Percentiles rank a stretch among this genome's conserved stretches.
Evolutionary conservation across 1,284 basidiomycete genomes (phyloP).

Genomic region (Grifola frondosa): DNA sequence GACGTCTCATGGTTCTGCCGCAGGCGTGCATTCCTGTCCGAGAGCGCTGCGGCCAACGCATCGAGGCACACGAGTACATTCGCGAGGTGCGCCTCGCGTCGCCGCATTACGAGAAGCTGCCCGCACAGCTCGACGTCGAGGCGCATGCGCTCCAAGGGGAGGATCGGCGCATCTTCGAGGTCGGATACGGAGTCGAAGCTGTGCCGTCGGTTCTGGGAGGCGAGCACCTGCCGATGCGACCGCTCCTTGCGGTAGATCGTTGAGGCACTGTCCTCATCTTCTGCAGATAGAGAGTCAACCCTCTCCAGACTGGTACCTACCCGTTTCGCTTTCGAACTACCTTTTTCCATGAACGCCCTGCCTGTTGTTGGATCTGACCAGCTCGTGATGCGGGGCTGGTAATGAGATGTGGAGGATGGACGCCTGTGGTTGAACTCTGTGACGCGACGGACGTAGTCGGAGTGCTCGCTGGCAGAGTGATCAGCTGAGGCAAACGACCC

Average conservation of each 20-base stretch:
- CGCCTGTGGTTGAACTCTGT: conserved; percentile 47
- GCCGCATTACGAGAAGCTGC: conserved; percentile 63
- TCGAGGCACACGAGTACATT: conserved; percentile 44
- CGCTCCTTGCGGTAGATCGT: conserved; percentile 18
- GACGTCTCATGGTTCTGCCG: conserved; percentile 57
- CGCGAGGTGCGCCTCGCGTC: conserved; percentile 58
- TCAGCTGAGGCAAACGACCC: conserved; percentile 34
- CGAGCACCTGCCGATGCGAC: conserved; percentile 10
- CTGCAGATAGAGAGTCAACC: conserved; percentile 8
- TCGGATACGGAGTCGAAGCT: conserved; percentile 61
- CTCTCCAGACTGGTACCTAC: conserved; percentile 11
- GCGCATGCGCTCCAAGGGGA: conserved; percentile 63
- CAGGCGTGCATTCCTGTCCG: conserved; percentile 51
- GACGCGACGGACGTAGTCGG: conserved; percentile 45
- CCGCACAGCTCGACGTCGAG: conserved; percentile 78
- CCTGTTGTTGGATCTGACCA: conserved; percentile 55
- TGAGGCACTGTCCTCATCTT: conserved; percentile 12
- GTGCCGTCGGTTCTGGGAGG: conserved; percentile 40
- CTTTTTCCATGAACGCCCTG: conserved; percentile 29
- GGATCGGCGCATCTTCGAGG: conserved; percentile 42
- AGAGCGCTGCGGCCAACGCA: conserved; percentile 52
- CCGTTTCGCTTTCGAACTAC: conserved; percentile 11
- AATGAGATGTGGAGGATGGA: conserved; percentile 29
- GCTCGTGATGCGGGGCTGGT: conserved; percentile 44
- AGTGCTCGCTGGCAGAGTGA: conserved; percentile 43